These are phyloP conservation scores for Podaxis sp. DNA, from an alignment of 768 basidiomycete species.

Conservation along the genomic window DNA sequence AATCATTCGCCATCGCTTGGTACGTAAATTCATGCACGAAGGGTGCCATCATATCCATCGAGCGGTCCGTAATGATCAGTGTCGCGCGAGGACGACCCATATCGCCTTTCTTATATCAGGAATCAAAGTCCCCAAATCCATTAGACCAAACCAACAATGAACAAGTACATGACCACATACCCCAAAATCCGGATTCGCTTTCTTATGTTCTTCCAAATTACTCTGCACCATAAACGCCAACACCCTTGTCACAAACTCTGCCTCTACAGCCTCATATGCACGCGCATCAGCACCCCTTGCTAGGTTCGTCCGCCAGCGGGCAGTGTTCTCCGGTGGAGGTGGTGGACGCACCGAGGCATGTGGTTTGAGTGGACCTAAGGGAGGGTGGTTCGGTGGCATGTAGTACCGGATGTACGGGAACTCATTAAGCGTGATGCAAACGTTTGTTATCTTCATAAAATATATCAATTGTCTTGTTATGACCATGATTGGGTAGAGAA, in stretches of 20 bases:
- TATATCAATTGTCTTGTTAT: not conserved
- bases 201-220: conserved; percentile 85
- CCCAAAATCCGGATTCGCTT: conserved; percentile 81
- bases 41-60: conserved; percentile 91
- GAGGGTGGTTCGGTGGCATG: conserved; percentile 75
- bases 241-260: conserved; percentile 76
- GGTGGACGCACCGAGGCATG: conserved; percentile 62
- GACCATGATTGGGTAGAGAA: not conserved
- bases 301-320: conserved; percentile 79
- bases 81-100: conserved; percentile 69
- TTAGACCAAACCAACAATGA: not conserved
- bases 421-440: conserved; percentile 89
- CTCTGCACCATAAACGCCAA: conserved; percentile 85
- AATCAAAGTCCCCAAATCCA: conserved; percentile 1
- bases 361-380: conserved; percentile 81
- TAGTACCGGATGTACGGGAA: conserved; percentile 94
- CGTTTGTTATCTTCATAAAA: conserved; percentile 68
- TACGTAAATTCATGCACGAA: conserved; percentile 98
- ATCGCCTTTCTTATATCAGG: conserved; percentile 49
- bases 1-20: conserved; percentile 97
- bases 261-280: conserved; percentile 65
- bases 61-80: conserved; percentile 91
- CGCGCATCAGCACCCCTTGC: conserved; percentile 71
- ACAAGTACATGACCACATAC: conserved; percentile 43
- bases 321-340: conserved; percentile 59